Conservation (phyloP, 805 yeast genomes). For the Candida ortonii region DNA sequence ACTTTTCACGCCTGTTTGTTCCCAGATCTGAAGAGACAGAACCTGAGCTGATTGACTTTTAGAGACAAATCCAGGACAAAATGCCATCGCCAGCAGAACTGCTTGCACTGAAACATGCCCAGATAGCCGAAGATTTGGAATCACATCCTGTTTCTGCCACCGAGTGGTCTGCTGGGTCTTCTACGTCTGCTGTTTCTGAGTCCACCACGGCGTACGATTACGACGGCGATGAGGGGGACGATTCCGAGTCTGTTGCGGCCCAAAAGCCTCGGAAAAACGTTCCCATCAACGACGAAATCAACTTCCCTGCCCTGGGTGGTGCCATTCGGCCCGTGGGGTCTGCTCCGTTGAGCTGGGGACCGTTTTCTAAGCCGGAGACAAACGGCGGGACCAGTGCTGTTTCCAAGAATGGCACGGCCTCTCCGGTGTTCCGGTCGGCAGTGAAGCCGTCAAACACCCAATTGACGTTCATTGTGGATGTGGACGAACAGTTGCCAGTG, state of each 20-base stretch:
- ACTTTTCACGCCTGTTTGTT: no score
- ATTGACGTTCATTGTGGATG: slow-evolving; percentile 74
- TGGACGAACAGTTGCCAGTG: slow-evolving; percentile 63
- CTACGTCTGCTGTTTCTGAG: slow-evolving; percentile 17
- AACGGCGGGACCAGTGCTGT: slow-evolving; percentile 22
- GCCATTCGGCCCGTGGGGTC: slow-evolving; percentile 38
- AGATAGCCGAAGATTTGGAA: slow-evolving; percentile 17
- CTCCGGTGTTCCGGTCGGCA: slow-evolving; percentile 34
- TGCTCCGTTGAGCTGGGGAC: slow-evolving; percentile 42
- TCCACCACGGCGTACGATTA: slow-evolving; percentile 17
- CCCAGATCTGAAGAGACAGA: no score
- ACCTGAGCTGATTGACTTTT: no score
- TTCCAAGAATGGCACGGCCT: slow-evolving; percentile 11
- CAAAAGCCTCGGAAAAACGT: slow-evolving; percentile 26
- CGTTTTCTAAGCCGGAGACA: slow-evolving; percentile 24
- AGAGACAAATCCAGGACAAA: not conserved
- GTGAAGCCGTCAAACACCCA: slow-evolving; percentile 62
- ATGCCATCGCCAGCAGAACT: slow-evolving; percentile 42
- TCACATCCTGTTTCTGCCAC: slow-evolving; percentile 15
- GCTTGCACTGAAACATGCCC: slow-evolving; percentile 36
- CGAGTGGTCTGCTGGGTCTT: slow-evolving; percentile 17
- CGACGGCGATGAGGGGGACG: slow-evolving; percentile 11
- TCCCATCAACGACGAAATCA: slow-evolving; percentile 46
- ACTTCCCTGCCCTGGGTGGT: slow-evolving; percentile 66
- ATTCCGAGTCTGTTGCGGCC: slow-evolving; percentile 10